Evolutionary conservation across 2,329 filamentous ascomycete species (phyloP).

Genomic region (Alternaria ventricosa): DNA sequence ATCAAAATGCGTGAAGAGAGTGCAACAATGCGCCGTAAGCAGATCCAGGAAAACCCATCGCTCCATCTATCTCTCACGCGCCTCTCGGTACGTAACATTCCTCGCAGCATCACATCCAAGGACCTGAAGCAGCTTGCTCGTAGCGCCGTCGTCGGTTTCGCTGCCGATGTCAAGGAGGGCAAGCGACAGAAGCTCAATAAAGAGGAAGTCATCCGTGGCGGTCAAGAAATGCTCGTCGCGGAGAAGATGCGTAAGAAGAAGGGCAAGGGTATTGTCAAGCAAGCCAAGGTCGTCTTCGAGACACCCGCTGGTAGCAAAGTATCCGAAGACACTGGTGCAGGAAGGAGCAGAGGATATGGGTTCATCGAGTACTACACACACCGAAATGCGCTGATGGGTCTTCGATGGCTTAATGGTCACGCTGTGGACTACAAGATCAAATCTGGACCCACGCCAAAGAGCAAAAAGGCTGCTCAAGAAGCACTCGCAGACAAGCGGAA

Average conservation of each 20-base stretch:
- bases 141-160: constrained; percentile 92
- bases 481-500: constrained; percentile 77
- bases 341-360: constrained; percentile 89
- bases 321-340: constrained; percentile 75
- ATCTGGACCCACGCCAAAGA: constrained; percentile 52
- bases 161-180: constrained; percentile 83
- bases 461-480: constrained; percentile 48
- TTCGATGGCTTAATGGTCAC: constrained; percentile 90
- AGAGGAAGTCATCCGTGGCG: constrained; percentile 83
- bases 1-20: constrained; percentile 88
- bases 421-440: constrained; percentile 60
- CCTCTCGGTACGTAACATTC: constrained; percentile 89
- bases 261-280: constrained; percentile 85
- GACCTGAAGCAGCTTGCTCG: constrained; percentile 89
- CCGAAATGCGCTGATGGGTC: constrained; percentile 90
- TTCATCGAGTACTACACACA: constrained; percentile 98
- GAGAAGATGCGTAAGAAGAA: constrained; percentile 81
- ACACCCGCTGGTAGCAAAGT: constrained; percentile 85
- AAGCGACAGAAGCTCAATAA: constrained; percentile 80
- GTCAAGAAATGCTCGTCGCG: constrained; percentile 78
- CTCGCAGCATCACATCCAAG: constrained; percentile 81
- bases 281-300: constrained; percentile 96
- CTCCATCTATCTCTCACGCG: constrained; percentile 89
- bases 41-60: constrained; percentile 89
- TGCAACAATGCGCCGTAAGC: constrained; percentile 82